These are phyloP conservation scores for Ilyonectria destructans DNA, from an alignment of 2,329 filamentous ascomycete genomes.

Conservation along the genomic window DNA sequence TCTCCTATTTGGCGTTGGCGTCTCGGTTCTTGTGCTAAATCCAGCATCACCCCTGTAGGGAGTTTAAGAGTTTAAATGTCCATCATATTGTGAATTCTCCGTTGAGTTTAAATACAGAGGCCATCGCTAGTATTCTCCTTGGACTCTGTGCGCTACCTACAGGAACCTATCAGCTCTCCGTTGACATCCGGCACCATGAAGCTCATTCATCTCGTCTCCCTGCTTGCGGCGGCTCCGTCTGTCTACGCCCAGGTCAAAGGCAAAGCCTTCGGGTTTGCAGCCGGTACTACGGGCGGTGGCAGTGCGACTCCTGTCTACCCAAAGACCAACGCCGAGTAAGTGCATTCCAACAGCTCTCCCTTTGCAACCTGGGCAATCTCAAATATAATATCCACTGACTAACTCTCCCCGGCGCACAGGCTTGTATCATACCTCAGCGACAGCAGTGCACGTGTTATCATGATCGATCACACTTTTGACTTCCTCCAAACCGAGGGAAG, in stretches of 20 bases:
- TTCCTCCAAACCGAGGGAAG: conserved; percentile 70
- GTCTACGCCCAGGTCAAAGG: conserved; percentile 51
- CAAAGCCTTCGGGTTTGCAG: conserved; percentile 58
- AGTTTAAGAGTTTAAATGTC: not conserved
- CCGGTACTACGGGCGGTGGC: conserved; percentile 75
- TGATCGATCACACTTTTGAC: conserved; percentile 70
- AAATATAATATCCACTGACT: not conserved
- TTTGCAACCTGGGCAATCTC: not conserved
- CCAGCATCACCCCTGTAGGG: not conserved
- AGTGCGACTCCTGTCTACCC: conserved; percentile 68
- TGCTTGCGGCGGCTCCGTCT: conserved; percentile 1
- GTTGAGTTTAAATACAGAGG: not conserved
- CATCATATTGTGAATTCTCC: not conserved
- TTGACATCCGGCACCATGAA: conserved; percentile 7
- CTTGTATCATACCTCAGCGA: conserved; percentile 68
- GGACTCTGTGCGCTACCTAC: not conserved
- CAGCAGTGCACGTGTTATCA: conserved; percentile 68
- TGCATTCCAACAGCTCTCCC: not conserved
- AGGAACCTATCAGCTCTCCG: not conserved
- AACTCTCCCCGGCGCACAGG: not conserved
- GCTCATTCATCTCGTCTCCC: conserved; percentile 10
- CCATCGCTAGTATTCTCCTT: not conserved
- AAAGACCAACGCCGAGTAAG: conserved; percentile 67
- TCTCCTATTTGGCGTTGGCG: not conserved
- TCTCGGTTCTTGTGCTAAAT: conserved; percentile 2